Conservation (phyloP, 2,329 filamentous ascomycete genomes). For the Alternaria metachromatica region DNA sequence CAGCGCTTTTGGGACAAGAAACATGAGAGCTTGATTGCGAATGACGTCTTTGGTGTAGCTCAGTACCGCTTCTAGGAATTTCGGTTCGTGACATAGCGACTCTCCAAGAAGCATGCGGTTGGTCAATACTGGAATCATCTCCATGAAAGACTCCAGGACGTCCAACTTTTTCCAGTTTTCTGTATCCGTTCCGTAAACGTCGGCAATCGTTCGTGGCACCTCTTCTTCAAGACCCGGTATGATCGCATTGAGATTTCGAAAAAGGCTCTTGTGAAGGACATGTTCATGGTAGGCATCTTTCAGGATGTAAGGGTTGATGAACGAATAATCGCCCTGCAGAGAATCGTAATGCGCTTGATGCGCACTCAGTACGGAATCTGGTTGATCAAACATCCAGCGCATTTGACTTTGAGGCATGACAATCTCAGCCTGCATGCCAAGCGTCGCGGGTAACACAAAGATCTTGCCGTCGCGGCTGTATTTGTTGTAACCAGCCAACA, state of each 20-base stretch:
- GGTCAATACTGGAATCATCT: conserved; percentile 50
- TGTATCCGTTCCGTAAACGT: conserved; percentile 48
- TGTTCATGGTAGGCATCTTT: conserved; percentile 51
- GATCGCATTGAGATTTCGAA: conserved; percentile 48
- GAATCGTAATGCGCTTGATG: conserved; percentile 48
- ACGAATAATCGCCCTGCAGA: conserved; percentile 50
- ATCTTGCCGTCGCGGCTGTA: conserved; percentile 33
- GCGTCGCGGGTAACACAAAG: conserved; percentile 35
- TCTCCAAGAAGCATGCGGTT: conserved; percentile 56
- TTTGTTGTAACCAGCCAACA: conserved; percentile 28
- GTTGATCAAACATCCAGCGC: conserved; percentile 52
- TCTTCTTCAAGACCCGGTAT: conserved; percentile 51
- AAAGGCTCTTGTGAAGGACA: conserved; percentile 51
- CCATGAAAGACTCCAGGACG: conserved; percentile 45
- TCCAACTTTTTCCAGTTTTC: conserved; percentile 47
- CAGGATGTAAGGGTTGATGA: conserved; percentile 45
- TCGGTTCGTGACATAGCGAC: conserved; percentile 54
- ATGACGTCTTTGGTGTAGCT: conserved; percentile 59
- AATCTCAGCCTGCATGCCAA: conserved; percentile 36
- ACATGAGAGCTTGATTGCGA: conserved; percentile 46
- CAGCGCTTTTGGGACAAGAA: conserved; percentile 56
- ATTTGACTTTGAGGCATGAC: conserved; percentile 46
- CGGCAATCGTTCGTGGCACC: conserved; percentile 40
- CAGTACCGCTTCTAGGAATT: conserved; percentile 57
- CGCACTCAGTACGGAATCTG: conserved; percentile 50